Conservation (phyloP, 1,284 basidiomycete genomes). For the Leccinum glutinopallens region DNA sequence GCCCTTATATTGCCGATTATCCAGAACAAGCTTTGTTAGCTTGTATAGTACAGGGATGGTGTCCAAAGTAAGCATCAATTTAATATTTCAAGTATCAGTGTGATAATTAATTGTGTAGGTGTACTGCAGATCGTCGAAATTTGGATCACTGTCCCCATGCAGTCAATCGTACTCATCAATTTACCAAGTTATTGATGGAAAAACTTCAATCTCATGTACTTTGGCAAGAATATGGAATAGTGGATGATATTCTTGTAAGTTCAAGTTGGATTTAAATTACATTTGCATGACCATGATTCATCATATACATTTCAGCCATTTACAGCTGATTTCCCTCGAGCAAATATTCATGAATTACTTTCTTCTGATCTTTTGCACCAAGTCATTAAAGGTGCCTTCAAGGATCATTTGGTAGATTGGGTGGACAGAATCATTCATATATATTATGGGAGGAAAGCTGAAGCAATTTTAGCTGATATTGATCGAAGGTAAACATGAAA, state of each 20-base stretch:
- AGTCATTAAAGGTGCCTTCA: neutral
- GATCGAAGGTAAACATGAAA: neutral
- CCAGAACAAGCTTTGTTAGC: conserved; percentile 1
- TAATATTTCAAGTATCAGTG: neutral
- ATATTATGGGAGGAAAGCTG: neutral
- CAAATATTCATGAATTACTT: neutral
- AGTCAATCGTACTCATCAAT: neutral
- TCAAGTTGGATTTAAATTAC: too few species aligned
- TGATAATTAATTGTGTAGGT: neutral
- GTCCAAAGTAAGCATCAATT: neutral
- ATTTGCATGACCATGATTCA: neutral
- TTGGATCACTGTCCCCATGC: neutral
- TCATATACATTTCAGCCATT: neutral
- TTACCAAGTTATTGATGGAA: neutral
- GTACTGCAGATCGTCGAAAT: neutral
- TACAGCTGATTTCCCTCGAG: neutral
- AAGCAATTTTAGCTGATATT: neutral
- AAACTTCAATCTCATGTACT: neutral
- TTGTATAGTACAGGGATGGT: conserved; percentile 4
- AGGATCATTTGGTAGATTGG: neutral
- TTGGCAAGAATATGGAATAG: neutral
- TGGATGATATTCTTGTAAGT: conserved; percentile 1
- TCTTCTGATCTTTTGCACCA: neutral
- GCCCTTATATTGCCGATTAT: neutral
- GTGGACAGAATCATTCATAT: neutral